Percentiles rank a stretch among this genome's conserved stretches.
phyloP scores from a whole-genome alignment of 305 asterid genomes.

The Fraxinus sp. region DNA sequence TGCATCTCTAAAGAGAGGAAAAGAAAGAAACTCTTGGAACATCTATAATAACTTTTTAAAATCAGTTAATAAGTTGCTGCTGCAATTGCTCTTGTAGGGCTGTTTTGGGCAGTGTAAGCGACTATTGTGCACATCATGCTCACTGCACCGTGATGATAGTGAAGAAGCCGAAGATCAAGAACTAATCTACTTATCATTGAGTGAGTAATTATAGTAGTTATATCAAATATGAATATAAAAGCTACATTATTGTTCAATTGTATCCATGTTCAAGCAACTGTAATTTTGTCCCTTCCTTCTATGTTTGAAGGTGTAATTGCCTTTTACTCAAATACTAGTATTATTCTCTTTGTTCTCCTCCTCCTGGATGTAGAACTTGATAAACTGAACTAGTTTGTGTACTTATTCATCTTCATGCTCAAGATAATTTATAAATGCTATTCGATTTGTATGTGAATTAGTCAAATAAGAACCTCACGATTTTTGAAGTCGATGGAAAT shows the following conservation, averaged over 20 bases:
- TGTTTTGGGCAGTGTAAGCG: conserved; percentile 90
- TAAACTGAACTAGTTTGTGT: background rate
- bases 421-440: background rate
- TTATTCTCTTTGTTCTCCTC: background rate
- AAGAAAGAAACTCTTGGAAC: background rate
- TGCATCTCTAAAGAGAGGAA: background rate
- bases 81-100: conserved; percentile 47
- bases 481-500: background rate
- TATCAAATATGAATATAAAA: background rate
- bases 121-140: conserved; percentile 86
- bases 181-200: conserved; percentile 17
- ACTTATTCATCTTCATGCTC: background rate
- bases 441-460: too few species aligned
- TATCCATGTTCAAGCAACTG: background rate
- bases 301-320: background rate
- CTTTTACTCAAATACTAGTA: background rate
- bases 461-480: background rate
- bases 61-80: background rate
- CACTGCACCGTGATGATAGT: conserved; percentile 89
- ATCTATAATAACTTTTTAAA: background rate
- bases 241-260: background rate
- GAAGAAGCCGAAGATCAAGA: conserved; percentile 67
- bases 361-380: background rate
- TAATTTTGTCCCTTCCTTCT: background rate
- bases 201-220: background rate